These are phyloP conservation scores for Thalassiosira exigua DNA, from an alignment of 352 stramenopile species.

Conservation along the genomic window DNA sequence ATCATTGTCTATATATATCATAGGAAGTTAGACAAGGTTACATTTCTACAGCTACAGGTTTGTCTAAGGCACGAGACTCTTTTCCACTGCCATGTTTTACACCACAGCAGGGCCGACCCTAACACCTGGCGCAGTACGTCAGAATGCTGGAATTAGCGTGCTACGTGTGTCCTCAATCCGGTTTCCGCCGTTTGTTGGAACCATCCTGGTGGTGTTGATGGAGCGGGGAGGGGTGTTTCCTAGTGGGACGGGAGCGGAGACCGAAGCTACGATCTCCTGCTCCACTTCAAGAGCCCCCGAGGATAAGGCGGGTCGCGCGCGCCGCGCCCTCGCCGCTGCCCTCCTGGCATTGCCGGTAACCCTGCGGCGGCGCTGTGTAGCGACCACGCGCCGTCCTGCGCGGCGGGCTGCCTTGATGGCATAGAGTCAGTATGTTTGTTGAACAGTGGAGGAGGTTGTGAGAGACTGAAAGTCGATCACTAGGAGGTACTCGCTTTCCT, in stretches of 20 bases:
- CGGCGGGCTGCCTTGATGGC: neutral
- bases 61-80: too few relatives aligned
- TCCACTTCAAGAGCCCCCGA: neutral
- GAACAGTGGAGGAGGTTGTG: neutral
- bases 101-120: too few relatives aligned
- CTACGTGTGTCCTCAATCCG: too few relatives aligned
- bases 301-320: neutral
- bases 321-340: too few relatives aligned
- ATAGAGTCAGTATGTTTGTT: neutral
- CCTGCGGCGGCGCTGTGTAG: neutral
- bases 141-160: too few relatives aligned
- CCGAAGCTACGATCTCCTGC: neutral
- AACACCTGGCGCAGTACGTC: too few relatives aligned
- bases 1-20: too few relatives aligned
- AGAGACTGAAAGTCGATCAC: slow-evolving; percentile 7
- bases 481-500: slow-evolving; percentile 6
- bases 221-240: too few relatives aligned
- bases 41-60: too few relatives aligned
- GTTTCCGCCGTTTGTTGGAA: neutral
- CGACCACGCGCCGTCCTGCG: neutral
- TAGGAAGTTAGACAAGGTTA: too few relatives aligned
- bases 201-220: neutral
- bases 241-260: neutral
- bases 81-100: too few relatives aligned
- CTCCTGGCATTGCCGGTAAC: neutral